A percentile compares a stretch with the other conserved stretches of the same genome.
Conservation (phyloP, 768 basidiomycete species). For the Asterophora lycoperdoides region DNA sequence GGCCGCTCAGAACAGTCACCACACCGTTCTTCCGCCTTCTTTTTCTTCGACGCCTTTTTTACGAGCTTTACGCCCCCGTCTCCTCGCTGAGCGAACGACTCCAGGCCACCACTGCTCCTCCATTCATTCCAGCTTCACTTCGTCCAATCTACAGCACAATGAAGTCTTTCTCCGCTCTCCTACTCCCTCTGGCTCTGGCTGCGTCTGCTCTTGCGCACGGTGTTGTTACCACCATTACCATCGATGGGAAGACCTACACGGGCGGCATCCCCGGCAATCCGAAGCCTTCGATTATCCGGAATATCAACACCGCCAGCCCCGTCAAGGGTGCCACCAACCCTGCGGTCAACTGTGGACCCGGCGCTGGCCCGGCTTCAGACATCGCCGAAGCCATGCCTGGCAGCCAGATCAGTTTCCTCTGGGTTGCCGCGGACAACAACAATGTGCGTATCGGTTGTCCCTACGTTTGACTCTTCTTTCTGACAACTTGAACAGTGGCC, state of each 20-base stretch:
- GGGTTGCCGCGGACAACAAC: constrained; percentile 45
- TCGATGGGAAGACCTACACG: constrained; percentile 34
- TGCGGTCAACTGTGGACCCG: constrained; percentile 56
- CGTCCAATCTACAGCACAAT: constrained; percentile 1
- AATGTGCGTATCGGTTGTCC: constrained; percentile 23
- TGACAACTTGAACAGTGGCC: constrained; percentile 31
- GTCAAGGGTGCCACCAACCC: constrained; percentile 54
- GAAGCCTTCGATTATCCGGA: constrained; percentile 36
- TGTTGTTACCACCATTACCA: constrained; percentile 33
- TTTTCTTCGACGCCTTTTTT: not conserved
- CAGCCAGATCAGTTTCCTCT: constrained; percentile 48
- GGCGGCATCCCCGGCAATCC: constrained; percentile 30
- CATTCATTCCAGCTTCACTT: constrained; percentile 6
- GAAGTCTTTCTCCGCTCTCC: constrained; percentile 24
- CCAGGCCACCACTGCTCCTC: not conserved
- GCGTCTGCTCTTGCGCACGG: constrained; percentile 43
- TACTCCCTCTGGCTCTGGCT: constrained; percentile 32
- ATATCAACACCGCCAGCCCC: constrained; percentile 34
- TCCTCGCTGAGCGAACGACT: constrained; percentile 18
- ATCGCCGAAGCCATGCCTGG: constrained; percentile 56
- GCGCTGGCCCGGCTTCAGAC: constrained; percentile 44
- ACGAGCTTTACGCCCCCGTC: too few relatives aligned
- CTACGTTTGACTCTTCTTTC: not conserved
- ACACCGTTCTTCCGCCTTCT: too few relatives aligned
- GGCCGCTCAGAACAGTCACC: too few relatives aligned